Percentiles rank a stretch among this genome's conserved stretches.
These are phyloP conservation scores for Cyberlindnera misumaiensis DNA, from an alignment of 805 yeast species.

Conservation along the genomic window DNA sequence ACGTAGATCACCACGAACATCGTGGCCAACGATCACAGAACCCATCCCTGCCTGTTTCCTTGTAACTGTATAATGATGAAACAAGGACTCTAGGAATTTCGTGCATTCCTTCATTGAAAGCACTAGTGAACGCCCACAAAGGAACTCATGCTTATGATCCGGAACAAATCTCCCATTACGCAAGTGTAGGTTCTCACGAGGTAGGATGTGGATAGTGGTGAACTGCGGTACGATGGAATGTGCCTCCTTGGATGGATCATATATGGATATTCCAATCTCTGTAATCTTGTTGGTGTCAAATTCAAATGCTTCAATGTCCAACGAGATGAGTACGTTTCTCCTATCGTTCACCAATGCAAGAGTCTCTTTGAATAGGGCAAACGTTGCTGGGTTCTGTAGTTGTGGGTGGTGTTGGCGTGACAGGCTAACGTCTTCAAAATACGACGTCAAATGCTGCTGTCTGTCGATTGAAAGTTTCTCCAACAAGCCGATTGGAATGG, in stretches of 20 bases:
- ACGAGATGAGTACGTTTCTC: slow-evolving; percentile 25
- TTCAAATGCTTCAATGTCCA: slow-evolving; percentile 58
- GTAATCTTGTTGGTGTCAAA: slow-evolving; percentile 35
- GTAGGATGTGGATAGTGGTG: slow-evolving; percentile 36
- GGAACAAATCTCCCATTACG: slow-evolving; percentile 49
- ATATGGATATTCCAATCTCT: slow-evolving; percentile 52
- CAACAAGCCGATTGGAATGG: background rate
- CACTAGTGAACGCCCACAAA: slow-evolving; percentile 42
- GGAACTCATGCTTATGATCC: slow-evolving; percentile 43
- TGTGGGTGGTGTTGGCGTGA: slow-evolving; percentile 12
- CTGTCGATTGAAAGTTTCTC: background rate
- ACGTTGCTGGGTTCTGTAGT: slow-evolving; percentile 4
- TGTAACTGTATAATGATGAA: slow-evolving; percentile 36
- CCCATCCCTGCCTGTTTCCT: slow-evolving; percentile 21
- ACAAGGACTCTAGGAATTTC: slow-evolving; percentile 33
- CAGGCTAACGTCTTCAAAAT: background rate
- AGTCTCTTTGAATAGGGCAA: slow-evolving; percentile 4
- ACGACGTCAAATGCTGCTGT: background rate
- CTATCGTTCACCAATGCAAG: slow-evolving; percentile 9
- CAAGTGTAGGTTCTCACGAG: slow-evolving; percentile 35
- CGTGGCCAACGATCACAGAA: slow-evolving; percentile 53
- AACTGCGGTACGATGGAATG: slow-evolving; percentile 33
- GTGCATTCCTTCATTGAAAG: slow-evolving; percentile 32
- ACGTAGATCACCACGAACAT: slow-evolving; percentile 44
- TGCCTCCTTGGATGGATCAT: slow-evolving; percentile 44